Evolutionary conservation across 192 early-diverging fungal genomes (phyloP).

Genomic region (Pilobolus umbonatus): DNA sequence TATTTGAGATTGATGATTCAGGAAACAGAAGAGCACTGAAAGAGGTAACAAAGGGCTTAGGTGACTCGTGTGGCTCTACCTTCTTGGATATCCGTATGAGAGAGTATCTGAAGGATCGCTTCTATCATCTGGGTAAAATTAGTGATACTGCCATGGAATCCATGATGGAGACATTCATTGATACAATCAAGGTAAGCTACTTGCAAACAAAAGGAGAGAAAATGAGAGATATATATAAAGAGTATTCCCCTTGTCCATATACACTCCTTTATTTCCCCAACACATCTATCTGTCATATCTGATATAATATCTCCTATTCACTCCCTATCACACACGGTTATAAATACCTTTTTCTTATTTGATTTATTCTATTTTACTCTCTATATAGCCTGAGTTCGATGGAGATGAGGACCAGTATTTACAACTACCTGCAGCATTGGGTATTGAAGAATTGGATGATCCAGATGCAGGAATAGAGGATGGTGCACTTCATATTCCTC

Average conservation of each 20-base stretch:
- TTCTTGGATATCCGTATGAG: slow-evolving; percentile 44
- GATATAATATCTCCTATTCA: not conserved
- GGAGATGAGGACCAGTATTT: slow-evolving; percentile 49
- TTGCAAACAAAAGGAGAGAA: not conserved
- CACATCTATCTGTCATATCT: no score
- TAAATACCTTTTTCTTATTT: not conserved
- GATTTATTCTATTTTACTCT: no score
- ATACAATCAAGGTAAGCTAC: slow-evolving; percentile 39
- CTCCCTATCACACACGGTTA: not conserved
- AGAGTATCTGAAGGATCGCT: slow-evolving; percentile 32
- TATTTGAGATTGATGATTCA: slow-evolving; percentile 41
- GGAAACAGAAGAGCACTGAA: slow-evolving; percentile 29
- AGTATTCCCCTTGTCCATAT: not conserved
- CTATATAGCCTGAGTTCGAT: slow-evolving; percentile 43
- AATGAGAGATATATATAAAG: no score
- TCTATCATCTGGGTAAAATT: slow-evolving; percentile 37
- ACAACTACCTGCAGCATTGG: slow-evolving; percentile 40
- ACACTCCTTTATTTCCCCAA: no score
- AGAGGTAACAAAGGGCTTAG: slow-evolving; percentile 41
- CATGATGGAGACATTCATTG: slow-evolving; percentile 41
- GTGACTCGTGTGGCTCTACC: slow-evolving; percentile 42
- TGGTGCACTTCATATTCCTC: slow-evolving; percentile 41
- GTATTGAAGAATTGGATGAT: slow-evolving; percentile 43
- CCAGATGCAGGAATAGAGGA: slow-evolving; percentile 45
- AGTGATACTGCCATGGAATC: slow-evolving; percentile 36